These are phyloP conservation scores for Aristolochia californica DNA, from an alignment of 164 flowering plant species.

Conservation along the genomic window DNA sequence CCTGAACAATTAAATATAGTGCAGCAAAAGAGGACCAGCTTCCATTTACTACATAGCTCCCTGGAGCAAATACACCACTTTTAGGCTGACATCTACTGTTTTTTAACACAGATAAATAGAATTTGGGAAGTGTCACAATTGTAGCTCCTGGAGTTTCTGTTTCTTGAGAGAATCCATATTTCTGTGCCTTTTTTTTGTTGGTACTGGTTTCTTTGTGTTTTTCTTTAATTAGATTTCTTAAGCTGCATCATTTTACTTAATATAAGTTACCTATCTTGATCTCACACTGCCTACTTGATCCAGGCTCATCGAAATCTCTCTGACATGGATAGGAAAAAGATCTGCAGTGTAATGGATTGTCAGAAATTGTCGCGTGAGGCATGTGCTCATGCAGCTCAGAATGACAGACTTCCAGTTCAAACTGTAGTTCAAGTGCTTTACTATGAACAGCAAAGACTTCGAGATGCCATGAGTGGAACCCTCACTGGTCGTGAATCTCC, in stretches of 20 bases:
- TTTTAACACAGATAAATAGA: too few species aligned
- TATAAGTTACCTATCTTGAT: not conserved
- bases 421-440: constrained; percentile 93
- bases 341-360: constrained; percentile 92
- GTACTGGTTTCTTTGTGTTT: too few species aligned
- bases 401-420: constrained; percentile 87
- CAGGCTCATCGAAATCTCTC: constrained; percentile 81
- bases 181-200: not conserved
- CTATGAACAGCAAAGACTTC: constrained; percentile 89
- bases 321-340: constrained; percentile 82
- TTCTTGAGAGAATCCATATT: too few species aligned
- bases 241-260: not conserved
- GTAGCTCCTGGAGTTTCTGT: too few species aligned
- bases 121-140: too few species aligned
- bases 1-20: too few species aligned
- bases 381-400: constrained; percentile 95
- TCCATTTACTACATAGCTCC: too few species aligned
- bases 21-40: too few species aligned
- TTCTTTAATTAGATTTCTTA: not conserved
- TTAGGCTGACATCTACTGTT: too few species aligned
- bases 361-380: constrained; percentile 89
- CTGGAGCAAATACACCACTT: too few species aligned
- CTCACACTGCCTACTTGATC: not conserved
- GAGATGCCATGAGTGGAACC: constrained; percentile 41
- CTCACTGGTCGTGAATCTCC: constrained; percentile 23